Evolutionary conservation across 306 rosid genomes (phyloP).

Genomic region (Medicago lupulina): DNA sequence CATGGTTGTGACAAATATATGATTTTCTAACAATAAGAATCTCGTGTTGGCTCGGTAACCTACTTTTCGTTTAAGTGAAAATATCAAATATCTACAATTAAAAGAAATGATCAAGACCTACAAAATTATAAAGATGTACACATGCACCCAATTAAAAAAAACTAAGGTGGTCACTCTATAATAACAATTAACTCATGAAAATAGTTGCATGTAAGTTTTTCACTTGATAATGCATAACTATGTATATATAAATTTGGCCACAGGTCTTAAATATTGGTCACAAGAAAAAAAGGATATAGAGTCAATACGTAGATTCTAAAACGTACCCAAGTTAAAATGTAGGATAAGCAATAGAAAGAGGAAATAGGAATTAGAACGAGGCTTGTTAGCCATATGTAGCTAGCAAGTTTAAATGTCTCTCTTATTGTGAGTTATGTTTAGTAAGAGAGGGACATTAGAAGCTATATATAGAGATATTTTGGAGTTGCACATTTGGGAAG

Average conservation of each 20-base stretch:
- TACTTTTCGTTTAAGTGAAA: no score
- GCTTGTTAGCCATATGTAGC: constrained; percentile 48
- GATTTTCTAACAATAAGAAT: no score
- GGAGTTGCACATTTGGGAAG: not conserved
- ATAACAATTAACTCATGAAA: not conserved
- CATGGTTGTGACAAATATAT: no score
- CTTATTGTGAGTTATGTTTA: not conserved
- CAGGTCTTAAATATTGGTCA: no score
- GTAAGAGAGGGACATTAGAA: not conserved
- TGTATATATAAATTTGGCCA: no score
- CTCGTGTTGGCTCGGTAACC: no score
- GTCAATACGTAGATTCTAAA: not conserved
- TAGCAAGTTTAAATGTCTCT: not conserved
- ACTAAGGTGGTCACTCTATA: not conserved
- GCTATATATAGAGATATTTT: constrained; percentile 26
- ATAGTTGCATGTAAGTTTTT: not conserved
- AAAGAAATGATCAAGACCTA: not conserved
- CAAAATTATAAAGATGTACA: no score
- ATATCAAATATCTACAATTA: not conserved
- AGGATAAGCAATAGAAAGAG: constrained; percentile 47
- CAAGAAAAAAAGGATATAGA: not conserved
- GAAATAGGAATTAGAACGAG: constrained; percentile 31
- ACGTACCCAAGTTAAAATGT: constrained; percentile 55
- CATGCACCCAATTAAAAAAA: not conserved
- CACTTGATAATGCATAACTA: not conserved